Evolutionary conservation across 2,329 filamentous ascomycete genomes (phyloP).

Genomic region (Paradendryphiella salina): DNA sequence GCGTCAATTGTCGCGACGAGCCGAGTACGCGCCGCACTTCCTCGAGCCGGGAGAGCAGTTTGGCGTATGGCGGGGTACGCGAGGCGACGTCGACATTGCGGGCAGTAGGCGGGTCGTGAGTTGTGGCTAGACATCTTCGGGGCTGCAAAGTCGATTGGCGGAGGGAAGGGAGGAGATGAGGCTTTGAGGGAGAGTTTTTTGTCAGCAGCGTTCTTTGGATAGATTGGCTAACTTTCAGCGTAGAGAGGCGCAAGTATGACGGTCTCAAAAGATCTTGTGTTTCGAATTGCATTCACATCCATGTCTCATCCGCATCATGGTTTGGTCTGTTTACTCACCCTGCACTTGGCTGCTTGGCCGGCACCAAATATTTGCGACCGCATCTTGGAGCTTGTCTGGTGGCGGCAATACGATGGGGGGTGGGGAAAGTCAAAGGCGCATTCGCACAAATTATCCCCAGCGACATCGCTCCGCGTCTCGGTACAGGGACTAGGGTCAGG

Average conservation of each 20-base stretch:
- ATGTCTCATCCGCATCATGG: background rate
- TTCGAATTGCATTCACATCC: background rate
- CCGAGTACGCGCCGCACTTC: conserved; percentile 76
- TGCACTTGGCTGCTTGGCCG: conserved; percentile 37
- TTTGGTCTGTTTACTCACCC: conserved; percentile 27
- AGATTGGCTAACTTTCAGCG: background rate
- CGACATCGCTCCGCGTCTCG: conserved; percentile 30
- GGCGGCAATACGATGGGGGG: conserved; percentile 21
- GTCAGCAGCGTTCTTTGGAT: conserved; percentile 2
- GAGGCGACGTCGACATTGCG: conserved; percentile 51
- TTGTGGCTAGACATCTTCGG: conserved; percentile 41
- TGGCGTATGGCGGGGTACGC: conserved; percentile 77
- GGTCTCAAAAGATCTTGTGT: background rate
- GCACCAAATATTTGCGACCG: conserved; percentile 41
- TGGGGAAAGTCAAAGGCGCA: conserved; percentile 21
- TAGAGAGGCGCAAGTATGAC: conserved; percentile 2
- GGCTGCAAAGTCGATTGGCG: conserved; percentile 17
- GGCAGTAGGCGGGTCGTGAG: conserved; percentile 31
- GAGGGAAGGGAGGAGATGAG: conserved; percentile 28
- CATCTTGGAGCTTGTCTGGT: conserved; percentile 34
- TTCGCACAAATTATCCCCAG: conserved; percentile 34
- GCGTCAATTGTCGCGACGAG: conserved; percentile 66
- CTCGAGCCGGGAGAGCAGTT: conserved; percentile 74
- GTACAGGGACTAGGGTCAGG: conserved; percentile 5
- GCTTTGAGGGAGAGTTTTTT: conserved; percentile 23